Base-by-base conservation (phyloP, 202 grass and related monocot genomes). In the Setaria italica region DNA sequence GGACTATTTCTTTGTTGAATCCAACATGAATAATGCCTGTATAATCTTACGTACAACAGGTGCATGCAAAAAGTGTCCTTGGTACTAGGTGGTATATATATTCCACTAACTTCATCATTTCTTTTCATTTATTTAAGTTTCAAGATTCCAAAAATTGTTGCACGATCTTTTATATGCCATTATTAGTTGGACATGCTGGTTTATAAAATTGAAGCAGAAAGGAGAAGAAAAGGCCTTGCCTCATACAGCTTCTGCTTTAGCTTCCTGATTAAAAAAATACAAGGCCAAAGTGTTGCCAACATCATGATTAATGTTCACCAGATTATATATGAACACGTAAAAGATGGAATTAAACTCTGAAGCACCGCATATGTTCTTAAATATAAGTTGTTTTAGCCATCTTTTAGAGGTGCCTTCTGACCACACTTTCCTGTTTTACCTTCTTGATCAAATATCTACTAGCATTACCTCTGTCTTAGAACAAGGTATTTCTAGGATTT, bases 21-120 rank as follows among this genome's bases (percentile, higher is more conserved):
- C 43, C 35, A 70, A 51, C 77, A 47, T 79, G 67, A 77, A 75
- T 80, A 30, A 13, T 68, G 80, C 21, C 11, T 15, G 21, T 81
- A 70, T 69, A 62, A 25, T 70, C 67, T n/a, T 66, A 84, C 66
- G 67, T 73, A 57, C 67, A 64, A 62, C n/a, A 72, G 66, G 19
- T 33, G 47, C 80, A 88, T 58, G 86, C 80, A 79, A 62, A 67
- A 87, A 62, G 29, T 79, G 21, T 70, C 60, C 19, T 12, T 13
- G 4, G 13, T 16, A 80, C 13, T 19, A 56, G 33, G 34, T 29
- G 35, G 33, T 39, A 63, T 73, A 48, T 39, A 63, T 73, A 48
- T 58, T 4, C 9, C 20, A 49, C 15, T 16, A 56, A 21, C 55
- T 58, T 43, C 43, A 14, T 9, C 76, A 35, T 35, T 34, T 57